Percentiles rank a stretch among this genome's conserved stretches.
These are phyloP conservation scores for Conticribra weissflogii DNA, from an alignment of 108 stramenopile genomes.

Conservation along the genomic window DNA sequence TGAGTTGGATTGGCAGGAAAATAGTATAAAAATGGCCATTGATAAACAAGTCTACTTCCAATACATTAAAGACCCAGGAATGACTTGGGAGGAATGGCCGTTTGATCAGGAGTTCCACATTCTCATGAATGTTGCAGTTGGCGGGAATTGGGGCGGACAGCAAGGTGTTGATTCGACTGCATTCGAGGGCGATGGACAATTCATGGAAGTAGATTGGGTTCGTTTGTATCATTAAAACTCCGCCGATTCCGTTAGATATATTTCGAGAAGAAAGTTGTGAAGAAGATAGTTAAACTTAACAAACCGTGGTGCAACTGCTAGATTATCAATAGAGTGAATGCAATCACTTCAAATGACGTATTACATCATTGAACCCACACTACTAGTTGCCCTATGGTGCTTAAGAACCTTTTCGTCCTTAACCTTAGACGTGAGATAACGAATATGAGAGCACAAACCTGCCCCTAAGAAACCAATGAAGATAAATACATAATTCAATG, in stretches of 20 bases:
- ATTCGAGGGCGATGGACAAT: conserved; percentile 31
- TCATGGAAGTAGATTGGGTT: conserved; percentile 44
- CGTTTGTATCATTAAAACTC: conserved; percentile 10
- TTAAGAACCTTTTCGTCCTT: conserved; percentile 47
- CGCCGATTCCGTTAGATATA: not conserved
- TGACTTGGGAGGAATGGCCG: conserved; percentile 19
- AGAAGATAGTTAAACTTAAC: too few species aligned
- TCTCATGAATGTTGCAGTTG: conserved; percentile 52
- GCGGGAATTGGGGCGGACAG: conserved; percentile 44
- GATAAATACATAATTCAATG: conserved; percentile 42
- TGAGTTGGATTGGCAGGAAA: conserved; percentile 38
- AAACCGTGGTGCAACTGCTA: too few species aligned
- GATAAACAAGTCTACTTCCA: conserved; percentile 32
- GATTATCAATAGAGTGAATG: too few species aligned
- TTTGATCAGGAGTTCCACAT: conserved; percentile 49
- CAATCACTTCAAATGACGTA: too few species aligned
- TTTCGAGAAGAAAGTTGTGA: not conserved
- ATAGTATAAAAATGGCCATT: conserved; percentile 34
- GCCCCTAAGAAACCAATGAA: conserved; percentile 43
- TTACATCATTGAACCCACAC: conserved; percentile 49
- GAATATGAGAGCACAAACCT: conserved; percentile 40
- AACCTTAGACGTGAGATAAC: conserved; percentile 47
- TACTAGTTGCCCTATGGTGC: conserved; percentile 51
- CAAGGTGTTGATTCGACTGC: conserved; percentile 20
- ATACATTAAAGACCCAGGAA: not conserved